Evolutionary conservation across 768 basidiomycete genomes (phyloP).

Genomic region (Zangia roseola): DNA sequence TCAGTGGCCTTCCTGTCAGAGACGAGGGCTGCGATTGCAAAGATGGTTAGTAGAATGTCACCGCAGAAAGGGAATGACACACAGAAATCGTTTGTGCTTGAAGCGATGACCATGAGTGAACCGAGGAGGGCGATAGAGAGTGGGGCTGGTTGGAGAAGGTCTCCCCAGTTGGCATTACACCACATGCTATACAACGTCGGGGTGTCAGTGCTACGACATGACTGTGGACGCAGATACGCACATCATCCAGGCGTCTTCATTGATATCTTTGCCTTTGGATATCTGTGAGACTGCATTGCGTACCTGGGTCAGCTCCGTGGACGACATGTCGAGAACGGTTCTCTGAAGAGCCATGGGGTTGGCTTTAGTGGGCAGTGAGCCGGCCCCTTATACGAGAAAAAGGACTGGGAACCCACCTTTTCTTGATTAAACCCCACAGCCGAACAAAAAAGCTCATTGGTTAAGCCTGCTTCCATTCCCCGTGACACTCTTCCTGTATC

Average conservation of each 20-base stretch:
- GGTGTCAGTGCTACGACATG: neutral
- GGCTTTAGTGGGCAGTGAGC: too few relatives aligned
- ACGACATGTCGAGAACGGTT: conserved; percentile 7
- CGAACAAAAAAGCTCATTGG: too few relatives aligned
- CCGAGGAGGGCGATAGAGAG: conserved; percentile 18
- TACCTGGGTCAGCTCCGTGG: conserved; percentile 11
- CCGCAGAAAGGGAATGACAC: neutral
- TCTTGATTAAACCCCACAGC: too few relatives aligned
- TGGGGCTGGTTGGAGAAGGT: conserved; percentile 19
- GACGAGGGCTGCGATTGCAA: conserved; percentile 1
- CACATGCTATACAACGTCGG: conserved; percentile 11
- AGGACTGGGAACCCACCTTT: too few relatives aligned
- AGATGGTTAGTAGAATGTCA: neutral
- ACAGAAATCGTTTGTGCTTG: conserved; percentile 18
- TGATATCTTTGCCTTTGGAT: conserved; percentile 20
- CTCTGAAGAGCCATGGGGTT: neutral
- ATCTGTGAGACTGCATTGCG: conserved; percentile 19
- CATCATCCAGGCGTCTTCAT: conserved; percentile 23
- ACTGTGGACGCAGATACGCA: neutral
- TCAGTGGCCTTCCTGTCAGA: conserved; percentile 6
- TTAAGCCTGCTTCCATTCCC: too few relatives aligned
- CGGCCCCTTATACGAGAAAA: too few relatives aligned
- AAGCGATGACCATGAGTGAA: conserved; percentile 17
- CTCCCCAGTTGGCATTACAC: conserved; percentile 22
- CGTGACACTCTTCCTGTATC: too few relatives aligned